Conservation (phyloP, 805 yeast species). For the Vanderwaltozyma verrucispora region DNA sequence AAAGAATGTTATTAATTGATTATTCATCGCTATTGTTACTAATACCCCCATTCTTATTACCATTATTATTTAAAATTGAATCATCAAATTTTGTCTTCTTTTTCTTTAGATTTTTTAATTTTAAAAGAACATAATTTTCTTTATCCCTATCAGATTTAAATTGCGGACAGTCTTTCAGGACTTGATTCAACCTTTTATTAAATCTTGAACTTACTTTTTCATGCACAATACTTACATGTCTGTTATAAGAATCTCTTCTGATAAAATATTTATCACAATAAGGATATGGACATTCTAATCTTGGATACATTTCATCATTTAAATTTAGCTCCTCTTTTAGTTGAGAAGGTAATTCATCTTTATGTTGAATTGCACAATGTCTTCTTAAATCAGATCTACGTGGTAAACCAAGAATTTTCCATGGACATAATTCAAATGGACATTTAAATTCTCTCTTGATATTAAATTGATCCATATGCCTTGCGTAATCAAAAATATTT, state of each 20-base stretch:
- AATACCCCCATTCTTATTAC: background rate
- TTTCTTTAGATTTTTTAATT: constrained; percentile 6
- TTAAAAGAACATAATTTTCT: constrained; percentile 6
- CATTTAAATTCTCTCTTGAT: constrained; percentile 35
- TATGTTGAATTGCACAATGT: constrained; percentile 41
- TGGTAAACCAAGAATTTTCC: constrained; percentile 40
- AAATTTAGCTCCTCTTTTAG: constrained; percentile 21
- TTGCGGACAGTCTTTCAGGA: constrained; percentile 18
- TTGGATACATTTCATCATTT: constrained; percentile 23
- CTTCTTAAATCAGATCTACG: constrained; percentile 40
- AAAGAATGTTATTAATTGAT: too few relatives aligned
- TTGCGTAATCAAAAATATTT: constrained; percentile 30
- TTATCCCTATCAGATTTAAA: constrained; percentile 1
- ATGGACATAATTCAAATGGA: constrained; percentile 37
- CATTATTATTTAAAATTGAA: background rate
- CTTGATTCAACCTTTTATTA: constrained; percentile 27
- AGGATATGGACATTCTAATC: constrained; percentile 24
- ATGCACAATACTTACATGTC: constrained; percentile 46
- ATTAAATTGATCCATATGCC: constrained; percentile 35
- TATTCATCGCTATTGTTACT: too few relatives aligned
- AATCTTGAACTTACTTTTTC: constrained; percentile 31
- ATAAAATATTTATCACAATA: constrained; percentile 40
- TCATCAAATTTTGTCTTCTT: background rate
- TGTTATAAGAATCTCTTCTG: constrained; percentile 42
- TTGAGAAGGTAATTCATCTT: constrained; percentile 20